Base-by-base conservation (phyloP, 176 grass and related monocot genomes). In the Raddia guianensis region DNA sequence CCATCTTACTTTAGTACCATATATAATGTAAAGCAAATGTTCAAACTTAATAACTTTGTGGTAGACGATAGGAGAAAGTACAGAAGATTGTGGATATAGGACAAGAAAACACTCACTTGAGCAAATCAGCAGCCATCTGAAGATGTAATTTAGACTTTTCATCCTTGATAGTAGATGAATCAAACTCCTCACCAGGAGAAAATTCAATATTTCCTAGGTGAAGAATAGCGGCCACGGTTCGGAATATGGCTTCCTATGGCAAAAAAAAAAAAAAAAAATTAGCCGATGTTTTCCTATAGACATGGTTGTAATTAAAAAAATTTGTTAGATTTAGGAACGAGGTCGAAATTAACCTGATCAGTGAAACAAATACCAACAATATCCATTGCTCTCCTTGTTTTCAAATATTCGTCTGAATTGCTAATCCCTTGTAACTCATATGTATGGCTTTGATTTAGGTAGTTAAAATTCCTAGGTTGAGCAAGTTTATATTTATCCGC, bases 141-240 rank as follows among this genome's bases (percentile, higher is more conserved):
- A 92, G 88, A 75, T 97, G 93, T 83, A 97, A 97, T 71, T 86
- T 81, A 63, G 88, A 91, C 12, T 88, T 90, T 51, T 87, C 81
- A 80, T 92, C 88, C 76, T 92, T 88, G 52, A 90, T 69, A 58
- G 72, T 80, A 75, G 93, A 97, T 47, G 93, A 97, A 97, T 97
- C 93, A 43, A 83, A 74, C 7, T 88, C 93, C 49, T 92, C 75
- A 61, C 93, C 93, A 72, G 93, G 86, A 83, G 87, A 97, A 90
- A 97, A 97, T 71, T 86, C 87, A 72, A 92, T 90, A 47, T 97
- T 97, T 20, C 93, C 93, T 53, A 97, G 80, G 83, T 97, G 93
- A 85, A 97, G 82, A 79, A 92, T 90, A 86, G 93, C 90, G 68
- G 93, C 93, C 49, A 97, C 83, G 70, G 45, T 92, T 11, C 88